phyloP scores from a whole-genome alignment of 306 rosid genomes.

The Bauhinia variegata region DNA sequence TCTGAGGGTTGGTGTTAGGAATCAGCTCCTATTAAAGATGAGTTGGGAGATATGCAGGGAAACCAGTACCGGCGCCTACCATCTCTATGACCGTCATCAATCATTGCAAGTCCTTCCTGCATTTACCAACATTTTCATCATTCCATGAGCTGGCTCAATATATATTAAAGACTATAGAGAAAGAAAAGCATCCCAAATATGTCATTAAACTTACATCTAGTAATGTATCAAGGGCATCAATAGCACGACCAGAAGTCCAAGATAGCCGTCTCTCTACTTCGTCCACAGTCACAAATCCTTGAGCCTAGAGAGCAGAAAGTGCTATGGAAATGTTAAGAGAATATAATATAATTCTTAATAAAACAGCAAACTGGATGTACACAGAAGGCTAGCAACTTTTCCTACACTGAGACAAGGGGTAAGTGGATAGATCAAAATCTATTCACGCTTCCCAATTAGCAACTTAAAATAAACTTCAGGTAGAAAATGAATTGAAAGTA shows the following conservation, averaged over 20 bases:
- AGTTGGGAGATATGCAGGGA: constrained; percentile 85
- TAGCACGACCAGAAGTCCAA: constrained; percentile 89
- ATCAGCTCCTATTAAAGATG: constrained; percentile 57
- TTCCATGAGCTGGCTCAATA: constrained; percentile 24
- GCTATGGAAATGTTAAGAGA: constrained; percentile 24
- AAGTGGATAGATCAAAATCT: background rate
- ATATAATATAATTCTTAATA: background rate
- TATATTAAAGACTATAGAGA: background rate
- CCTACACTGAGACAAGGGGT: background rate
- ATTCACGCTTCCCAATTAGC: constrained; percentile 8
- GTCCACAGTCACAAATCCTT: constrained; percentile 81
- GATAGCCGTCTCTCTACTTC: constrained; percentile 84
- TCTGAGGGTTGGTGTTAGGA: constrained; percentile 23
- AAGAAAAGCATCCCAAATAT: background rate
- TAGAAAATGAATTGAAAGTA: no score
- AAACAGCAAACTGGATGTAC: background rate
- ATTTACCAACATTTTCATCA: constrained; percentile 28
- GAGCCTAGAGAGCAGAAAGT: constrained; percentile 55
- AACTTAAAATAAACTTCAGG: background rate
- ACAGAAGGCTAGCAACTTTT: constrained; percentile 11
- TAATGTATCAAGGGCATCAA: constrained; percentile 88
- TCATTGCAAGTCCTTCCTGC: constrained; percentile 98
- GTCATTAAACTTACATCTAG: constrained; percentile 63
- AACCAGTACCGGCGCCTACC: constrained; percentile 87
- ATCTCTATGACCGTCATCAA: constrained; percentile 95